These are phyloP conservation scores for Fusarium sp. DNA, from an alignment of 2,329 filamentous ascomycete genomes.

Conservation along the genomic window DNA sequence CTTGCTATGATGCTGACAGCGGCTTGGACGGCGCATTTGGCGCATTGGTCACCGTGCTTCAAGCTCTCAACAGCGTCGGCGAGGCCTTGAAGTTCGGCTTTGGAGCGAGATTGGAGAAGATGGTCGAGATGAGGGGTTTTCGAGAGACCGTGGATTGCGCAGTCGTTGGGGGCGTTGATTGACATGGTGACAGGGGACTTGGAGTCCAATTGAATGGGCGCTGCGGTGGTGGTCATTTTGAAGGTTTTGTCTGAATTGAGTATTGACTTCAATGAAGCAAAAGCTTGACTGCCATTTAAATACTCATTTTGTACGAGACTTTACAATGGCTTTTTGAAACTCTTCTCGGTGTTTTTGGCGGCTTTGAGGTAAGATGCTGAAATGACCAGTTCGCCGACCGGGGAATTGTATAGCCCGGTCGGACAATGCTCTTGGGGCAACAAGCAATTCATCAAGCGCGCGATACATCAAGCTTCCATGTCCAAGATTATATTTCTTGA, in stretches of 20 bases:
- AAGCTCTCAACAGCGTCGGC: constrained; percentile 8
- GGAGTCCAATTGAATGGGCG: background rate
- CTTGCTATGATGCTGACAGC: constrained; percentile 8
- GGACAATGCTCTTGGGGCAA: background rate
- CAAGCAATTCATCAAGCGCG: background rate
- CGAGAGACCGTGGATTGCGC: constrained; percentile 7
- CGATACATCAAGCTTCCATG: background rate
- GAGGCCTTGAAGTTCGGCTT: constrained; percentile 17
- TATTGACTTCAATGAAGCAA: too few relatives aligned
- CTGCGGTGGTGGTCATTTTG: background rate
- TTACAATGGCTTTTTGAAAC: background rate
- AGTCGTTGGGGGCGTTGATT: constrained; percentile 5
- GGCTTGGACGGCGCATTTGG: constrained; percentile 25
- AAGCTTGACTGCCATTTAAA: accelerated
- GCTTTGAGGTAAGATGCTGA: background rate
- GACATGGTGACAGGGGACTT: background rate
- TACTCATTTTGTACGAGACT: background rate
- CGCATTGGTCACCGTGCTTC: constrained; percentile 14
- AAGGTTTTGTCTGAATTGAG: background rate
- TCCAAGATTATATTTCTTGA: too few relatives aligned
- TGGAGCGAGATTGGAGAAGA: constrained; percentile 19
- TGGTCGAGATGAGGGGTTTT: constrained; percentile 25
- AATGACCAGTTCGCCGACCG: constrained; percentile 2
- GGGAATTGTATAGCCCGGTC: background rate
- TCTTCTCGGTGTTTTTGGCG: background rate